phyloP scores from a whole-genome alignment of 805 yeast genomes.

The Barnettozyma sucrosica region DNA sequence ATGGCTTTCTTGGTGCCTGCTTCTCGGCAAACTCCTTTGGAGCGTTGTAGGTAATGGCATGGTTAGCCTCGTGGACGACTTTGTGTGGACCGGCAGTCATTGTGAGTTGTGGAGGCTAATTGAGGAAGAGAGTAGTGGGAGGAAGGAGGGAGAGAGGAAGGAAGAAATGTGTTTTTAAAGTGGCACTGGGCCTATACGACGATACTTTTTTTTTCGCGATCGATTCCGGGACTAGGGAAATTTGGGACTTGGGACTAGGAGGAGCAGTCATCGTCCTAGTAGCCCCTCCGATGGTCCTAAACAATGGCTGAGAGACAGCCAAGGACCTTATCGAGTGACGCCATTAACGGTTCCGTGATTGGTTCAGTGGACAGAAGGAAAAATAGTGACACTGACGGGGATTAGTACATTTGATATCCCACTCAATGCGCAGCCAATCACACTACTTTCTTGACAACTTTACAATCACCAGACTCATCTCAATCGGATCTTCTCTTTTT shows the following conservation, averaged over 20 bases:
- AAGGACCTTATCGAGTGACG: not conserved
- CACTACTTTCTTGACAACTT: not conserved
- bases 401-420: not conserved
- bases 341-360: not conserved
- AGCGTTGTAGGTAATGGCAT: constrained; percentile 26
- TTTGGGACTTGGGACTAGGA: constrained; percentile 1
- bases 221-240: not conserved
- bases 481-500: not conserved
- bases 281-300: constrained; percentile 6
- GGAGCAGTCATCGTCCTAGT: not conserved
- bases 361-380: not conserved
- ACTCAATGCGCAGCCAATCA: not conserved
- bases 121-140: not conserved
- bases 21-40: constrained; percentile 36
- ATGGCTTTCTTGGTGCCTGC: constrained; percentile 31
- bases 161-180: not conserved
- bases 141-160: constrained; percentile 1
- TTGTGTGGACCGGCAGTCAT: constrained; percentile 25
- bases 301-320: not conserved
- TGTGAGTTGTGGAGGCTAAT: not conserved
- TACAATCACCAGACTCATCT: not conserved
- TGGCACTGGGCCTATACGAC: not conserved
- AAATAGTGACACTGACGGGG: not conserved
- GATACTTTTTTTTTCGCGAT: not conserved
- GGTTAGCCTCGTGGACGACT: constrained; percentile 36